A percentile compares a stretch with the other conserved stretches of the same genome.
Evolutionary conservation across 768 basidiomycete species (phyloP).

Genomic region (Suillus discolor): DNA sequence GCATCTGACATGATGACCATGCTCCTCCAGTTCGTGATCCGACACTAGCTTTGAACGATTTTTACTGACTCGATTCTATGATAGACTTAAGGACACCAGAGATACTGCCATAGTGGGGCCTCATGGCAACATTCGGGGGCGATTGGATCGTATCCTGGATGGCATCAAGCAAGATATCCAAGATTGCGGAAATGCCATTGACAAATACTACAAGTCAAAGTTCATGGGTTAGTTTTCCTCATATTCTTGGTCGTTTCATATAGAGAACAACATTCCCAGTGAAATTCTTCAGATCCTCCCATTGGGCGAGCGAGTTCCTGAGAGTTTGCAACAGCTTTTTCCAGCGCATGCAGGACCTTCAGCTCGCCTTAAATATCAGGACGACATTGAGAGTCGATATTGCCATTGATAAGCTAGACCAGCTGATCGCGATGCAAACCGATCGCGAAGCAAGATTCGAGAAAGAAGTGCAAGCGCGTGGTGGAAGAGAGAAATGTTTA

Average conservation of each 20-base stretch:
- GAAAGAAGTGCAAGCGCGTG: slow-evolving; percentile 25
- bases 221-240: slow-evolving; percentile 36
- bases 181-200: slow-evolving; percentile 46
- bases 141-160: slow-evolving; percentile 33
- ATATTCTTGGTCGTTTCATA: background rate
- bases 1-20: slow-evolving; percentile 54
- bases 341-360: slow-evolving; percentile 38
- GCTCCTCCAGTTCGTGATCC: slow-evolving; percentile 43
- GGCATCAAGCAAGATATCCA: slow-evolving; percentile 43
- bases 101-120: slow-evolving; percentile 26
- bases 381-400: slow-evolving; percentile 38
- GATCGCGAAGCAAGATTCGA: slow-evolving; percentile 28
- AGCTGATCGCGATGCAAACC: slow-evolving; percentile 12
- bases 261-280: slow-evolving; percentile 18
- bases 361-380: slow-evolving; percentile 40
- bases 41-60: too few relatives aligned
- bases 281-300: slow-evolving; percentile 34
- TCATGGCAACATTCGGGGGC: slow-evolving; percentile 36
- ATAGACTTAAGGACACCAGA: slow-evolving; percentile 33
- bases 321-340: slow-evolving; percentile 36
- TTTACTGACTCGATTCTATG: background rate
- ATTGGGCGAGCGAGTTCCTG: slow-evolving; percentile 42
- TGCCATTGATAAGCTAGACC: slow-evolving; percentile 17
- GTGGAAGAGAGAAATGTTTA: slow-evolving; percentile 35
- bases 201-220: slow-evolving; percentile 47